These are phyloP conservation scores for Xylaria telfairii DNA, from an alignment of 495 filamentous ascomycete species.

Conservation along the genomic window DNA sequence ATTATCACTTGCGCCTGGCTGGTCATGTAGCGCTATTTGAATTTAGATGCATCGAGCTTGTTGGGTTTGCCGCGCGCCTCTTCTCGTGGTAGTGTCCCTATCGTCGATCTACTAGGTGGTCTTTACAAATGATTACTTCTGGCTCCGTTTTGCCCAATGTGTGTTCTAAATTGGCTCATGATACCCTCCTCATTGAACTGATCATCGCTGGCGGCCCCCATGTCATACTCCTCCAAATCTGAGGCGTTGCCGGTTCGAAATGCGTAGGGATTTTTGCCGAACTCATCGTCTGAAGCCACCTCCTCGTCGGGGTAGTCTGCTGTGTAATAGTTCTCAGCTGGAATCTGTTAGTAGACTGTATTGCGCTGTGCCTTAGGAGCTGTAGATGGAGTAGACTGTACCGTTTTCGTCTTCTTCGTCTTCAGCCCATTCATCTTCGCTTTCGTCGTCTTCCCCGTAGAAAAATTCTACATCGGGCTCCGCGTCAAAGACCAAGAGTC, in stretches of 20 bases:
- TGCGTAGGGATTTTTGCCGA: slow-evolving; percentile 50
- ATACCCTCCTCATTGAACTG: slow-evolving; percentile 30
- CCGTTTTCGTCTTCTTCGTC: slow-evolving; percentile 65
- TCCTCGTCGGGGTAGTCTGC: slow-evolving; percentile 64
- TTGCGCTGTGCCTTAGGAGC: not conserved
- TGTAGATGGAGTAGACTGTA: slow-evolving; percentile 32
- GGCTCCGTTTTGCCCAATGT: slow-evolving; percentile 32
- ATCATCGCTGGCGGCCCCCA: slow-evolving; percentile 31
- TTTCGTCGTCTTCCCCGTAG: slow-evolving; percentile 52
- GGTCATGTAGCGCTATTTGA: slow-evolving; percentile 3
- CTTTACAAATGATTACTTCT: slow-evolving; percentile 29
- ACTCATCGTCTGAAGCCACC: slow-evolving; percentile 60
- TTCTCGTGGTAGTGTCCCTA: not conserved
- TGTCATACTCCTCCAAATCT: slow-evolving; percentile 52
- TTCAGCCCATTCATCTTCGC: slow-evolving; percentile 53
- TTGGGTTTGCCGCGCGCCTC: not conserved
- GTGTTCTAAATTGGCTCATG: slow-evolving; percentile 31
- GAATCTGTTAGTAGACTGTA: slow-evolving; percentile 21
- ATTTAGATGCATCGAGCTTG: not conserved
- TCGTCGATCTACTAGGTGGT: not conserved
- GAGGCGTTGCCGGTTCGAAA: slow-evolving; percentile 53
- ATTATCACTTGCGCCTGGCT: not conserved
- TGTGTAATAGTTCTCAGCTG: slow-evolving; percentile 61
- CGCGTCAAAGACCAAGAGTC: slow-evolving; percentile 58
- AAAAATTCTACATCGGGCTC: slow-evolving; percentile 61